Percentiles rank a stretch among this genome's conserved stretches.
phyloP scores from a whole-genome alignment of 2,329 filamentous ascomycete species.

The Corinectria fuckeliana region DNA sequence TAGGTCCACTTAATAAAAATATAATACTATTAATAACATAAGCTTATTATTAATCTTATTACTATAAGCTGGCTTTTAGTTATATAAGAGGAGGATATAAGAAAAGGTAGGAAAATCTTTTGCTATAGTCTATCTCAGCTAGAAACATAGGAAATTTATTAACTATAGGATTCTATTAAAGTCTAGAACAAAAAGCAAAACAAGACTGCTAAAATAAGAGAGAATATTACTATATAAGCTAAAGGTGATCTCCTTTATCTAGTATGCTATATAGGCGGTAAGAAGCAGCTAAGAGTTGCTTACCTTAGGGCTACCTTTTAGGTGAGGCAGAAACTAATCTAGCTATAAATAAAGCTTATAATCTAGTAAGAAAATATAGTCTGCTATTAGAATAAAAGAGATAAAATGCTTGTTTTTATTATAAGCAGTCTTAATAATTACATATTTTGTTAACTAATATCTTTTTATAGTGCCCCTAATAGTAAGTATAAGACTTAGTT shows the following conservation, averaged over 20 bases:
- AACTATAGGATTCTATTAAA: not conserved
- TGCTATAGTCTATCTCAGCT: not conserved
- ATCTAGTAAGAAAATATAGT: constrained; percentile 1
- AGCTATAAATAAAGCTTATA: constrained; percentile 8
- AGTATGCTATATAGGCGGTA: not conserved
- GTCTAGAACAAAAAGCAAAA: constrained; percentile 10
- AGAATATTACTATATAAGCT: constrained; percentile 3
- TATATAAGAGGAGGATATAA: constrained; percentile 1
- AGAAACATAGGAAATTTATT: not conserved
- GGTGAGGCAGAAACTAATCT: not conserved
- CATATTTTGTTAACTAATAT: not conserved
- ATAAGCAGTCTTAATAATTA: not conserved
- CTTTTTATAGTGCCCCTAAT: constrained; percentile 1
- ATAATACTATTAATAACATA: not conserved
- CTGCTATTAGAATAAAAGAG: not conserved
- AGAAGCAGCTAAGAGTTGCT: not conserved
- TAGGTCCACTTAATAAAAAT: not conserved
- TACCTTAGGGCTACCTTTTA: not conserved
- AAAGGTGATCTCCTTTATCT: not conserved
- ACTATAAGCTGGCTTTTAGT: not conserved
- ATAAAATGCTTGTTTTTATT: not conserved
- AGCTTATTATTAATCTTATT: not conserved
- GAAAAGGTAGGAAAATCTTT: not conserved
- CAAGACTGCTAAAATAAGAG: constrained; percentile 1
- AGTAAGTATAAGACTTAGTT: not conserved